phyloP scores from a whole-genome alignment of 2,329 filamentous ascomycete species.

The Trichoderma oligosporum region DNA sequence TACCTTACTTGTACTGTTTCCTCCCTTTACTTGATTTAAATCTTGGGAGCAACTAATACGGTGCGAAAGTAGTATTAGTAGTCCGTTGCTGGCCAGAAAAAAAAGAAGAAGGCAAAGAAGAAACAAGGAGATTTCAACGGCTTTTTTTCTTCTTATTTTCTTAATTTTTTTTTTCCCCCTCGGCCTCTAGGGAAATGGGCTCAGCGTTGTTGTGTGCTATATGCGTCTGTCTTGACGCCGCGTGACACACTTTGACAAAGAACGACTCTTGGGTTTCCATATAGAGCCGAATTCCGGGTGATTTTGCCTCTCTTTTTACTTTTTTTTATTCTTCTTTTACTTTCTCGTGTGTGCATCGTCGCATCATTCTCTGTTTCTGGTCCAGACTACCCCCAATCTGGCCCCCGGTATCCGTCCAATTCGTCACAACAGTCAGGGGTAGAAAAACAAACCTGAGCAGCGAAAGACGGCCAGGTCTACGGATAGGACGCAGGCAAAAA shows the following conservation, averaged over 20 bases:
- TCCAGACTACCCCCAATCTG: slow-evolving; percentile 7
- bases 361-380: slow-evolving; percentile 13
- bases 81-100: background rate
- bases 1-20: no score
- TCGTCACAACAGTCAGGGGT: slow-evolving; percentile 15
- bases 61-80: slow-evolving; percentile 8
- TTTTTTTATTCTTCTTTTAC: background rate
- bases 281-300: background rate
- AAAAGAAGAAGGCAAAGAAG: background rate
- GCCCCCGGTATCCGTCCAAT: slow-evolving; percentile 17
- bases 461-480: background rate
- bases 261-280: slow-evolving; percentile 1
- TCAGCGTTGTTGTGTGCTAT: slow-evolving; percentile 13
- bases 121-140: no score
- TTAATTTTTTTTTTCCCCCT: no score
- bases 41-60: slow-evolving; percentile 3
- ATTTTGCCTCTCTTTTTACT: background rate
- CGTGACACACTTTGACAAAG: slow-evolving; percentile 10
- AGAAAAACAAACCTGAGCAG: background rate
- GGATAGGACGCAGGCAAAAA: no score
- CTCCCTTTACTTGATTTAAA: background rate
- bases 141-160: background rate
- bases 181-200: slow-evolving; percentile 3
- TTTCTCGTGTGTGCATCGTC: background rate
- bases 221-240: slow-evolving; percentile 15